Base-by-base conservation (phyloP, 2,329 filamentous ascomycete genomes). In the Aspergillus aculeatinus region DNA sequence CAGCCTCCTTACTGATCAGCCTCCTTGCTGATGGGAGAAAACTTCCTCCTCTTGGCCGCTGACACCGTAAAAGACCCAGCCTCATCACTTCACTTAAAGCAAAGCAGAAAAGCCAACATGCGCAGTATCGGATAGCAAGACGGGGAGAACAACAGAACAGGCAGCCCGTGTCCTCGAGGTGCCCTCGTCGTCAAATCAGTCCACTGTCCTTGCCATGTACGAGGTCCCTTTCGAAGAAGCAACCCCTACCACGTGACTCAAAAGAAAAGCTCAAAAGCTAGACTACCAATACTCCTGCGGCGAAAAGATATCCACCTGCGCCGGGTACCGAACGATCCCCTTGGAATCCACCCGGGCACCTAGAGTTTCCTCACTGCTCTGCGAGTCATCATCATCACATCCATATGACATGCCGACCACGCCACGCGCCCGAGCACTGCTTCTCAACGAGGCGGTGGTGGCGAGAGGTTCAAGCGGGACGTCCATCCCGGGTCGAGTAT, bases 401-500 rank as follows among this genome's bases (percentile, higher is more conserved):
- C 39, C 39, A 19, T n/a, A 9, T 7, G 16, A 19, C 39, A 44
- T n/a, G 7, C 39, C 39, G 6, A 44, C 39, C 14, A 44, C 39
- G 7, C 14, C 16, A 19, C 39, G 5, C 2, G 39, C 12, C 39
- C 16, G 39, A 19, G 16, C 39, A 19, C 7, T 9, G n/a, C 39
- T 19, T 16, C 39, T 5, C 5, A 44, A 44, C 16, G 39, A 44
- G 16, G 39, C 14, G 4, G 33, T 16, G 11, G 33, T 35, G 12
- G 33, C 14, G 25, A 29, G 27, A 16, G 11, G 39, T n/a, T 44
- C 39, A 44, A 19, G 3, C 14, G 16, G 12, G 11, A 39, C 27
- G n/a, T 55, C 52, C 3, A 56, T 49, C 5, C 29, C 39, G 2
- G 60, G 61, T 1, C 68, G 66, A 27, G 56, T 51, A 47, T 72